Percentiles rank a stretch among this genome's conserved stretches.
Evolutionary conservation across 441 rosid genomes (phyloP).

Genomic region (Rhodomyrtus psidioides): DNA sequence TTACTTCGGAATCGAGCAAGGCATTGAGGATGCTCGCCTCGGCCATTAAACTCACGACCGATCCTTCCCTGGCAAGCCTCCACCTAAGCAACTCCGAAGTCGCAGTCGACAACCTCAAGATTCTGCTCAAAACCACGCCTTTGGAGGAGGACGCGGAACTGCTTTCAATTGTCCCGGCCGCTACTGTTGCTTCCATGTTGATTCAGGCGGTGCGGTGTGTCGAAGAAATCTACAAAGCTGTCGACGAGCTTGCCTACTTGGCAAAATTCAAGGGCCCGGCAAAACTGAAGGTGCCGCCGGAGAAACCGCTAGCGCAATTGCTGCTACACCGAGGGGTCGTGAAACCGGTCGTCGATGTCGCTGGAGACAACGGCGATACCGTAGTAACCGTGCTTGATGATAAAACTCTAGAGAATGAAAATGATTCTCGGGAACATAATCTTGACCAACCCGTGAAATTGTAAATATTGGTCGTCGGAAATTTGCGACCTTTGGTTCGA

Average conservation of each 20-base stretch:
- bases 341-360: conserved; percentile 33
- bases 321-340: conserved; percentile 47
- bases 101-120: conserved; percentile 37
- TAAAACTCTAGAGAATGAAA: conserved; percentile 13
- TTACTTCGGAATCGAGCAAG: conserved; percentile 49
- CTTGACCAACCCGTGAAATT: background rate
- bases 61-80: conserved; percentile 33
- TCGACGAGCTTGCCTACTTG: conserved; percentile 37
- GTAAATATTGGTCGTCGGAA: conserved; percentile 16
- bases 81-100: conserved; percentile 45
- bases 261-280: conserved; percentile 33
- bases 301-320: conserved; percentile 13
- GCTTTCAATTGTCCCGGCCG: conserved; percentile 40
- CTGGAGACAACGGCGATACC: conserved; percentile 18
- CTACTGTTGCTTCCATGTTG: conserved; percentile 54
- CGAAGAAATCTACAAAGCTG: conserved; percentile 39
- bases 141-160: conserved; percentile 28
- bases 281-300: conserved; percentile 19
- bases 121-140: conserved; percentile 25
- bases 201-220: conserved; percentile 38
- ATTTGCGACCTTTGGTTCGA: background rate
- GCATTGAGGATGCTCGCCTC: conserved; percentile 49
- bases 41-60: conserved; percentile 51
- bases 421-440: conserved; percentile 2
- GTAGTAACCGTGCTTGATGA: conserved; percentile 21